These are phyloP conservation scores for Nemania sp. DNA, from an alignment of 2,329 filamentous ascomycete genomes.

Conservation along the genomic window DNA sequence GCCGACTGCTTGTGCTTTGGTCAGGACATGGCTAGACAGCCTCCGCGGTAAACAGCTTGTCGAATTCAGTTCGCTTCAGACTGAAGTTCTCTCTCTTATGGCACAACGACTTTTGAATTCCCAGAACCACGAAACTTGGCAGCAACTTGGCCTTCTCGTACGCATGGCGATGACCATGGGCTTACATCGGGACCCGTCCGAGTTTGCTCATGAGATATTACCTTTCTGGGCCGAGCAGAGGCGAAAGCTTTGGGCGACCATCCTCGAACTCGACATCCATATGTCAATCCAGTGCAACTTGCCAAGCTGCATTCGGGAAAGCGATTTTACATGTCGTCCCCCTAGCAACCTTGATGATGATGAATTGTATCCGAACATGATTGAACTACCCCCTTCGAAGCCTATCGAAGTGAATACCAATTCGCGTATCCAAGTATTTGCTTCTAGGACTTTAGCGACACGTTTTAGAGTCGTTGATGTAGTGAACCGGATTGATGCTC, in stretches of 20 bases:
- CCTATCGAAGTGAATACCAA: slow-evolving; percentile 57
- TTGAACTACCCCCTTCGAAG: slow-evolving; percentile 51
- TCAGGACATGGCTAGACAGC: slow-evolving; percentile 57
- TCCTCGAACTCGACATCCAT: slow-evolving; percentile 60
- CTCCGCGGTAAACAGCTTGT: slow-evolving; percentile 56
- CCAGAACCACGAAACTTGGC: slow-evolving; percentile 56
- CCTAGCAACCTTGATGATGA: slow-evolving; percentile 58
- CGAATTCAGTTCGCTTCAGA: slow-evolving; percentile 56
- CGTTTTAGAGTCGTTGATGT: slow-evolving; percentile 55
- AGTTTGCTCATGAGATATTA: slow-evolving; percentile 53
- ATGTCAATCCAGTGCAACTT: slow-evolving; percentile 57
- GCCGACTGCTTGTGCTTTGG: slow-evolving; percentile 58
- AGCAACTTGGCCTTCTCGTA: slow-evolving; percentile 57
- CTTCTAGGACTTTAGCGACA: slow-evolving; percentile 52
- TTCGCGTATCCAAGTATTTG: slow-evolving; percentile 58
- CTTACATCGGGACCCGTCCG: slow-evolving; percentile 58
- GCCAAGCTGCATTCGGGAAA: slow-evolving; percentile 54
- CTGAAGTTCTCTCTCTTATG: slow-evolving; percentile 52
- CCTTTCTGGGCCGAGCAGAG: slow-evolving; percentile 57
- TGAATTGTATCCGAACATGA: slow-evolving; percentile 53
- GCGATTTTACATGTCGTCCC: slow-evolving; percentile 56
- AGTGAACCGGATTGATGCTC: slow-evolving; percentile 54
- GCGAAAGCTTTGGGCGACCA: slow-evolving; percentile 59
- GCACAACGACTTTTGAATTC: slow-evolving; percentile 54
- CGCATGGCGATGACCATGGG: slow-evolving; percentile 64